Evolutionary conservation across 768 basidiomycete species (phyloP), one percentile per base, ranked within the genome.

Genomic region (Termitomyces sp.): DNA sequence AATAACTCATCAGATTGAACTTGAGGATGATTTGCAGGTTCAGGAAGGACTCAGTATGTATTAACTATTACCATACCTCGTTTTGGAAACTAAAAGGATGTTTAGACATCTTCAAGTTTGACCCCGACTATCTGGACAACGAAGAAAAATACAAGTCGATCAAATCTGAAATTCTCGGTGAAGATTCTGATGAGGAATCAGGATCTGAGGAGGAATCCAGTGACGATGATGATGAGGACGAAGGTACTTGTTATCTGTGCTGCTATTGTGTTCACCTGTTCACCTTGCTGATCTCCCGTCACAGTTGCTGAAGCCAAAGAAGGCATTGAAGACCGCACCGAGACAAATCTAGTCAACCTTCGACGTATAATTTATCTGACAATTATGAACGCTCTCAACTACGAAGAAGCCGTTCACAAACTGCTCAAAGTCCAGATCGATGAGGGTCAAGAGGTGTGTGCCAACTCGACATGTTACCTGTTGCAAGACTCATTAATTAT

Each of bases 371-470:
- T 99, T 69, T 99, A 99, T 70, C 75, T 99, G 62, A 97, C 97
- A 0, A 96, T 98, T 77, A 98, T 98, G 96, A 98, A 98, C 68
- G 93, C 94, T 46, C 80, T 98, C 58, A 94, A 92, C 71, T 97
- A 94, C 69, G 97, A 99, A 72, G 97, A 99, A 85, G 96, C 96
- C 0, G 95, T 98, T 0, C 97, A 99, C 74, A 99, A 99, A 69
- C 73, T 99, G 30, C 83, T 98, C 68, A 98, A 96, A 72, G 84
- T 99, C 24, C 89, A 96, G 64, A 75, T 98, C 14, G 77, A 84
- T 54, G 94, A 95, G 68, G 97, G 96, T 1, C 86, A 97, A 72
- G 97, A 99, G 86, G 95, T 96, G 67, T 55, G 76, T 72, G 42
- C 24, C 14, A 13, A 45, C 6, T n/a, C 33, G 13, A 16, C n/a